phyloP scores from a whole-genome alignment of 805 yeast genomes.

The Lachancea meyersii region DNA sequence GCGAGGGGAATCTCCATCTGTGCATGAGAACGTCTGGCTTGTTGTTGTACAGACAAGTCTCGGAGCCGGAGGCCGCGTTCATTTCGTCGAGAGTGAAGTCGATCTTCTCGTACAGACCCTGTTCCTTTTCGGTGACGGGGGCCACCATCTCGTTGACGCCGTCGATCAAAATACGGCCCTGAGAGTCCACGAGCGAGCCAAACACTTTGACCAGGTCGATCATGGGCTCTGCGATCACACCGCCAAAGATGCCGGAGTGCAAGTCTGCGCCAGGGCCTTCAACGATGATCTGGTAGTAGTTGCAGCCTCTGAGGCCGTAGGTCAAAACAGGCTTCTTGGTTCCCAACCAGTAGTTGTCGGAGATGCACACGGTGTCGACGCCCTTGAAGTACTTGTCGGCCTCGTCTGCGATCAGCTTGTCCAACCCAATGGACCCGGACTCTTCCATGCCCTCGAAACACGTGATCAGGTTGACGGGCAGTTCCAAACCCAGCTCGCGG shows the following conservation, averaged over 20 bases:
- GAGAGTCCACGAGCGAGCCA: conserved; percentile 67
- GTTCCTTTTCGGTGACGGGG: conserved; percentile 78
- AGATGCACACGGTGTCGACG: conserved; percentile 91
- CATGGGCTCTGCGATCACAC: conserved; percentile 95
- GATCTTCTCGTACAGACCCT: conserved; percentile 71
- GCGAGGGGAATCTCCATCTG: conserved; percentile 97
- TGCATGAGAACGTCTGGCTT: conserved; percentile 89
- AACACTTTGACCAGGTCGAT: conserved; percentile 79
- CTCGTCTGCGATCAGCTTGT: conserved; percentile 71
- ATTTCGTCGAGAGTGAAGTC: conserved; percentile 81
- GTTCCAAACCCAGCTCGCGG: conserved; percentile 69
- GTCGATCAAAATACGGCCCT: conserved; percentile 80
- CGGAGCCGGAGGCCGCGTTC: conserved; percentile 81
- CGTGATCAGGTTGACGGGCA: conserved; percentile 87
- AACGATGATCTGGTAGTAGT: conserved; percentile 77
- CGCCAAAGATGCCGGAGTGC: conserved; percentile 97
- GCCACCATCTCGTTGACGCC: conserved; percentile 95
- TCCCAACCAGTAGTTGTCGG: conserved; percentile 98
- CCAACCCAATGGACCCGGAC: conserved; percentile 90
- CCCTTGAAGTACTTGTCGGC: conserved; percentile 74
- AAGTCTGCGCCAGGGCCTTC: conserved; percentile 95
- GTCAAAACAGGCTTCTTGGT: conserved; percentile 95
- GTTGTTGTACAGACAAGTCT: conserved; percentile 69
- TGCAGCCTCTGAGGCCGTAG: conserved; percentile 94
- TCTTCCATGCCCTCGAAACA: conserved; percentile 99